phyloP scores from a whole-genome alignment of 2,329 filamentous ascomycete genomes.

The Sporothrix brasiliensis region DNA sequence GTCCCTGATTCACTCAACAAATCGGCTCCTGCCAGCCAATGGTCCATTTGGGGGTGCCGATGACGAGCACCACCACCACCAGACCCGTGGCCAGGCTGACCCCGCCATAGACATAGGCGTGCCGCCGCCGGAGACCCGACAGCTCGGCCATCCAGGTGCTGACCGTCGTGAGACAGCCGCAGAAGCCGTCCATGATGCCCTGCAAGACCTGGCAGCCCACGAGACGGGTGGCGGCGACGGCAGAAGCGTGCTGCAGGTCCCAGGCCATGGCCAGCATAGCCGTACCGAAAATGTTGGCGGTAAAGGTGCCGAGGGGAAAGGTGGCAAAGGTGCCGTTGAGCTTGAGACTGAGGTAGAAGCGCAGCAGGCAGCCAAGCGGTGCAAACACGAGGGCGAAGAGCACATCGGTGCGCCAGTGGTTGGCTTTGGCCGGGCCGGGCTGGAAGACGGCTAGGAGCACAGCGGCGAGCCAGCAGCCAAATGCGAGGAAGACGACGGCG shows the following conservation, averaged over 20 bases:
- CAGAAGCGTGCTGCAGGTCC: conserved; percentile 67
- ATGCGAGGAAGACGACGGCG: conserved; percentile 64
- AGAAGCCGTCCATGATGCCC: conserved; percentile 69
- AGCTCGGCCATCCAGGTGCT: conserved; percentile 69
- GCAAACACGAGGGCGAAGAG: conserved; percentile 81
- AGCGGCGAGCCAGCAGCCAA: conserved; percentile 77
- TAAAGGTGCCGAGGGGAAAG: conserved; percentile 87
- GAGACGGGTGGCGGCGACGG: conserved; percentile 53
- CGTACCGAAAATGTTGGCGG: conserved; percentile 77
- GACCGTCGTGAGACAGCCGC: conserved; percentile 67
- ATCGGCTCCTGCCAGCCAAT: conserved; percentile 51
- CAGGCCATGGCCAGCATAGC: conserved; percentile 73
- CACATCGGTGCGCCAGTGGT: conserved; percentile 74
- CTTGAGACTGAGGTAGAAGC: conserved; percentile 71
- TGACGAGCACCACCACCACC: conserved; percentile 65
- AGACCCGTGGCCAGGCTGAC: conserved; percentile 63
- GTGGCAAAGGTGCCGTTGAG: conserved; percentile 68
- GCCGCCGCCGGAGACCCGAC: conserved; percentile 50
- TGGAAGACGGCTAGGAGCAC: conserved; percentile 72
- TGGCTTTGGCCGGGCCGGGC: conserved; percentile 56
- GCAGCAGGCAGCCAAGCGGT: conserved; percentile 72
- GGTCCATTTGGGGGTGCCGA: conserved; percentile 76
- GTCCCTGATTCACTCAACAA: not conserved
- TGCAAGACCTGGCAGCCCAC: conserved; percentile 65
- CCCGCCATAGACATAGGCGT: conserved; percentile 69